phyloP scores from a whole-genome alignment of 768 basidiomycete genomes.

The Boletus huronensis region DNA sequence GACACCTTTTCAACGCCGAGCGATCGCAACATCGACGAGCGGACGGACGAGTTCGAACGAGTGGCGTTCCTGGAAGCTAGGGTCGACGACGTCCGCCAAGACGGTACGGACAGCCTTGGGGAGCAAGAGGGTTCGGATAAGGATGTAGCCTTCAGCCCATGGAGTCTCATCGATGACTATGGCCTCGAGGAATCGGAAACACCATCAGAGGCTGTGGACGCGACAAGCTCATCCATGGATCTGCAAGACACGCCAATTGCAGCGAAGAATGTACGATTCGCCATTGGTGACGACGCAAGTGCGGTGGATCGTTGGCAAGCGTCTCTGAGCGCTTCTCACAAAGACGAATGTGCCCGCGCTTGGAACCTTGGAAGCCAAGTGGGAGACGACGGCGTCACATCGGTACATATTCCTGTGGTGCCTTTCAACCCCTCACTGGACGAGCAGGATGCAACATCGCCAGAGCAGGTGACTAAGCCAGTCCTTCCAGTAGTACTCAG shows the following conservation, averaged over 20 bases:
- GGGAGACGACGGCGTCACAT: neutral
- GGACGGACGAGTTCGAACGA: neutral
- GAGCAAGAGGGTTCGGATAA: neutral
- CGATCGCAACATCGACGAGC: neutral
- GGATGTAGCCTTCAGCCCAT: neutral
- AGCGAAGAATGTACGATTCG: constrained; percentile 1
- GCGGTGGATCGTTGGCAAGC: neutral
- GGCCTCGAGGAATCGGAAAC: neutral
- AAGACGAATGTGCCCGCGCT: neutral
- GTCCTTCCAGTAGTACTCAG: neutral
- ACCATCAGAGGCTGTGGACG: neutral
- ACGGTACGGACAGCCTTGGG: neutral
- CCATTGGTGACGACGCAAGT: neutral
- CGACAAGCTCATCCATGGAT: neutral
- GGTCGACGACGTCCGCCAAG: neutral
- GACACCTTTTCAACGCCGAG: neutral
- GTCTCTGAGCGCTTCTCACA: neutral
- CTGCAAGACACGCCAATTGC: neutral
- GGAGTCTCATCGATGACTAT: neutral
- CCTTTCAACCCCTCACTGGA: neutral
- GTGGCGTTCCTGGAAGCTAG: neutral
- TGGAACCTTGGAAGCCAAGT: neutral
- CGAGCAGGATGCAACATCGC: neutral
- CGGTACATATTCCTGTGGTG: neutral
- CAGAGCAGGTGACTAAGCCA: neutral